Evolutionary conservation across 805 yeast species (phyloP), one percentile per base, ranked within the genome.

Genomic region (Candida morakotiae): DNA sequence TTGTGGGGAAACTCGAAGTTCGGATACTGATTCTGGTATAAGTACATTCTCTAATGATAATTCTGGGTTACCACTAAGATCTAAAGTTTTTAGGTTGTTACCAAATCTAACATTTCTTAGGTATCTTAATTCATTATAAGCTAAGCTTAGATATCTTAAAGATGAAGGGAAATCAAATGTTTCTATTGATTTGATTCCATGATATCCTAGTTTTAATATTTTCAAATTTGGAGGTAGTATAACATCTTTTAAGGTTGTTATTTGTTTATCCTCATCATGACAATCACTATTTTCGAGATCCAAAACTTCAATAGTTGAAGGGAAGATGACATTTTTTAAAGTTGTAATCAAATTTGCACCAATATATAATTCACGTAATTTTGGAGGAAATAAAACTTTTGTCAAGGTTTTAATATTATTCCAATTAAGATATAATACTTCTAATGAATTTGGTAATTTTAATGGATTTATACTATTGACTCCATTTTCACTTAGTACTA

Each of bases 381-480:
- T 46, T 8, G 55, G 22, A 6, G 73, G 73, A 37, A 68, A 61
- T 33, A 54, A 55, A 6, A 64, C 73, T 39, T 68, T 68, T 44
- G 64, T 68, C 26, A 68, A 49, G 2, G 73, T 67, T 43, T 68
- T 68, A 47, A 68, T 65, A 44, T 68, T 67, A 48, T 68, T 68
- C 41, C 61, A 48, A 27, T 55, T 53, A 46, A 68, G 52, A 40
- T 60, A 60, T 10, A 68, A 48, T n/a, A 46, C 53, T 44, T 63
- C 64, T 28, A 67, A 60, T 9, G 62, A 53, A 44, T 65, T 62
- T 2, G 73, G 73, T 19, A 68, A 53, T 39, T 64, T 64, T 34
- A 68, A 55, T 2, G 73, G 73, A 44, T 67, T 67, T 26, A 68
- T 65, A 46, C 71, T 64, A 45, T 67, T 67, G 24, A 68, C 71